A percentile compares a stretch with the other conserved stretches of the same genome.
Evolutionary conservation across 306 rosid genomes (phyloP).

Genomic region (Echinosophora koreensis): DNA sequence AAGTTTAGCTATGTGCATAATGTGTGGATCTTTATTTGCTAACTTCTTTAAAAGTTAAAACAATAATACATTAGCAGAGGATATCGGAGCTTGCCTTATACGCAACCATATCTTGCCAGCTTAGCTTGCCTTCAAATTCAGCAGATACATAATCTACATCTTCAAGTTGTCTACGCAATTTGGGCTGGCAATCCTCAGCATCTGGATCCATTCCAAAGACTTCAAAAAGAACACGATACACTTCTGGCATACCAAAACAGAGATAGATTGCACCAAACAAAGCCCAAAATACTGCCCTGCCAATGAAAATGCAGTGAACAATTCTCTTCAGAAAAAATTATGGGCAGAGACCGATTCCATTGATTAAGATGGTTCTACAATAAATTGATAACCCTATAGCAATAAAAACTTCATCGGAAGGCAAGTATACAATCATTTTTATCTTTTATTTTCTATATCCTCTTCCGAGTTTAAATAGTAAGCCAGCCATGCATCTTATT

Average conservation of each 20-base stretch:
- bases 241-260: conserved; percentile 95
- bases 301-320: conserved; percentile 37
- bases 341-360: conserved; percentile 38
- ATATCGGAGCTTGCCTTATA: conserved; percentile 71
- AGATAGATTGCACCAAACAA: conserved; percentile 96
- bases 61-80: conserved; percentile 38
- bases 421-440: conserved; percentile 26
- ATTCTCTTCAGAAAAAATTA: conserved; percentile 37
- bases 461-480: conserved; percentile 24
- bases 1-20: conserved; percentile 22
- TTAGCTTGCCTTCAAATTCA: conserved; percentile 85
- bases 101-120: conserved; percentile 91
- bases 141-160: conserved; percentile 93
- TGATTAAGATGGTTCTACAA: conserved; percentile 8
- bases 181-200: conserved; percentile 87
- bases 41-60: background rate
- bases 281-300: conserved; percentile 96
- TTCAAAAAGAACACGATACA: conserved; percentile 95
- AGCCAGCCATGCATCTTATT: background rate
- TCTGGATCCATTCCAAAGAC: conserved; percentile 98
- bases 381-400: conserved; percentile 21
- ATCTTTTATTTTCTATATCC: conserved; percentile 29
- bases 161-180: conserved; percentile 87
- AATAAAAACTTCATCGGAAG: conserved; percentile 31
- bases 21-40: conserved; percentile 4